phyloP scores from a whole-genome alignment of 208 protist species.

The Leishmania turanica region DNA sequence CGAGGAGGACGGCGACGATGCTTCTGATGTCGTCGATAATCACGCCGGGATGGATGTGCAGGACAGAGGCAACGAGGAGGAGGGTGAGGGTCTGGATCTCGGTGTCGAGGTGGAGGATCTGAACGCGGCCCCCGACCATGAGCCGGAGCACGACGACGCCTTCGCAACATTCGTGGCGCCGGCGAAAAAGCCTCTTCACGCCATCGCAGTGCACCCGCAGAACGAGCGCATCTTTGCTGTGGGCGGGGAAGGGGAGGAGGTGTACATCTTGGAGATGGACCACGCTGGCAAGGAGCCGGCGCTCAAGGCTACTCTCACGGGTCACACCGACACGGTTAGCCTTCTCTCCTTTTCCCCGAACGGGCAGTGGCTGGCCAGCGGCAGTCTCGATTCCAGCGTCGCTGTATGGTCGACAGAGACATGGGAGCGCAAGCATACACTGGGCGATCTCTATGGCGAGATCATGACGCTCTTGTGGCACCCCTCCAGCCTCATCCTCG shows the following conservation, averaged over 20 bases:
- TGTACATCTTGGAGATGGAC: slow-evolving; percentile 55
- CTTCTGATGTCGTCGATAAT: slow-evolving; percentile 28
- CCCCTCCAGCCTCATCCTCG: slow-evolving; percentile 88
- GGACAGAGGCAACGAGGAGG: slow-evolving; percentile 17
- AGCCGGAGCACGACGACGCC: slow-evolving; percentile 85
- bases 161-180: slow-evolving; percentile 53
- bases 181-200: slow-evolving; percentile 65
- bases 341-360: slow-evolving; percentile 85
- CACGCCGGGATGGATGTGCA: slow-evolving; percentile 18
- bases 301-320: slow-evolving; percentile 47
- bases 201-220: slow-evolving; percentile 50
- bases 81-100: slow-evolving; percentile 18
- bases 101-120: slow-evolving; percentile 71
- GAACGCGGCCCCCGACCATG: slow-evolving; percentile 72
- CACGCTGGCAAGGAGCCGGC: slow-evolving; percentile 9
- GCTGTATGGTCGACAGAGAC: slow-evolving; percentile 73
- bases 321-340: slow-evolving; percentile 83
- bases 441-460: slow-evolving; percentile 89
- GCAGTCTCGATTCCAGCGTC: slow-evolving; percentile 72
- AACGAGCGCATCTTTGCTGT: slow-evolving; percentile 56
- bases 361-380: slow-evolving; percentile 75
- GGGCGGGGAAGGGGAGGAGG: slow-evolving; percentile 73
- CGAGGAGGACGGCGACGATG: slow-evolving; percentile 35
- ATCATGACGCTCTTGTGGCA: slow-evolving; percentile 93
- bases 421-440: slow-evolving; percentile 73